phyloP scores from a whole-genome alignment of 1,139 yeast genomes.

The Suhomyces guaymorum region DNA sequence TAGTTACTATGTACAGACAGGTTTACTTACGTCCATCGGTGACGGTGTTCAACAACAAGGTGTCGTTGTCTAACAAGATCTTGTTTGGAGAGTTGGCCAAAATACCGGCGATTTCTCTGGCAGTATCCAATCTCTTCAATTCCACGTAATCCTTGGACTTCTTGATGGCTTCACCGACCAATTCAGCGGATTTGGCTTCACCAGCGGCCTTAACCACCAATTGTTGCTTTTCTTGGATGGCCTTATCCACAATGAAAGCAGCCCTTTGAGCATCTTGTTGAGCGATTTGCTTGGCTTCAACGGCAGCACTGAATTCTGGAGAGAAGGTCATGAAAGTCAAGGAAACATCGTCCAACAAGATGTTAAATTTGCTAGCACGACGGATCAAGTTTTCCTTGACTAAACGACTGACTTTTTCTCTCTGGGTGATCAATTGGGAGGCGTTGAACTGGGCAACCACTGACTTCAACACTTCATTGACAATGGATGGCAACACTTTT shows the following conservation, averaged over 20 bases:
- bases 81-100: slow-evolving; percentile 87
- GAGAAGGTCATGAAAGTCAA: slow-evolving; percentile 94
- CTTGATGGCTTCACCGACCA: slow-evolving; percentile 98
- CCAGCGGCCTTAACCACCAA: slow-evolving; percentile 96
- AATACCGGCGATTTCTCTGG: slow-evolving; percentile 89
- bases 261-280: slow-evolving; percentile 99
- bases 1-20: too few species aligned
- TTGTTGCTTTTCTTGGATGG: slow-evolving; percentile 96
- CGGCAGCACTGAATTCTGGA: slow-evolving; percentile 97
- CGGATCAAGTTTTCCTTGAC: slow-evolving; percentile 89
- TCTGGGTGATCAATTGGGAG: slow-evolving; percentile 94
- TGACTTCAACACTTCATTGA: slow-evolving; percentile 92
- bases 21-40: slow-evolving; percentile 55
- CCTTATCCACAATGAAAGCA: slow-evolving; percentile 94
- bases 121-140: slow-evolving; percentile 94
- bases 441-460: slow-evolving; percentile 99
- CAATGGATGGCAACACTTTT: slow-evolving; percentile 93
- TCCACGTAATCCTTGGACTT: slow-evolving; percentile 95
- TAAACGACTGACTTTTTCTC: slow-evolving; percentile 91
- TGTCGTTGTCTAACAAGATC: slow-evolving; percentile 87
- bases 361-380: slow-evolving; percentile 88
- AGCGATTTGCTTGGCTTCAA: slow-evolving; percentile 98
- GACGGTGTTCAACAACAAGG: slow-evolving; percentile 85
- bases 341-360: slow-evolving; percentile 90
- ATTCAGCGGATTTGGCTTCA: slow-evolving; percentile 97